phyloP scores from a whole-genome alignment of 371 early-diverging fungal genomes.

The Zopfochytrium polystomum region DNA sequence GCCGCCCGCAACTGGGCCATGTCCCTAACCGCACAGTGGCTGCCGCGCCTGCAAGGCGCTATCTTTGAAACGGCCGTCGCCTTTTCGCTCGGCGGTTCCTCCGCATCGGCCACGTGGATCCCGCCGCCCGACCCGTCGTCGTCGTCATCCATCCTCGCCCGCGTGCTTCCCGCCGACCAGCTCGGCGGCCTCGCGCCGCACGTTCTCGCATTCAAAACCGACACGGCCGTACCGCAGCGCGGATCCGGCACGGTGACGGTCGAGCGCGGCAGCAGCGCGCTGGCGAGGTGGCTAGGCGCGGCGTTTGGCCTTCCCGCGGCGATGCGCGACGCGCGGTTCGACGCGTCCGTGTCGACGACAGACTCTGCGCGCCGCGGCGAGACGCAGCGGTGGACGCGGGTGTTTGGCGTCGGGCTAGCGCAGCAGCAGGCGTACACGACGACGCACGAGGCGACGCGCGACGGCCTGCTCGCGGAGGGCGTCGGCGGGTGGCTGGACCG shows the following conservation, averaged over 20 bases:
- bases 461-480: neutral
- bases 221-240: neutral
- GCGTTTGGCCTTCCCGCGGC: neutral
- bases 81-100: neutral
- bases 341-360: neutral
- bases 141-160: neutral
- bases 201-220: neutral
- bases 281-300: neutral
- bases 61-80: constrained; percentile 1
- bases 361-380: neutral
- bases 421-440: neutral
- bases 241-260: constrained; percentile 1
- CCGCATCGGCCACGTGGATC: neutral
- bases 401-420: neutral
- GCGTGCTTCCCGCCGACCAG: neutral
- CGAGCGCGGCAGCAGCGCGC: neutral
- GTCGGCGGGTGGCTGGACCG: constrained; percentile 3
- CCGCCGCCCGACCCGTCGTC: neutral
- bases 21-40: neutral
- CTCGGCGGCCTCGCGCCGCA: neutral
- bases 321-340: neutral
- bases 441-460: constrained; percentile 2
- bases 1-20: neutral
- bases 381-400: constrained; percentile 1
- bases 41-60: neutral